A percentile compares a stretch with the other conserved stretches of the same genome.
Evolutionary conservation across 2,329 filamentous ascomycete species (phyloP).

Genomic region (Lachnellula arida): DNA sequence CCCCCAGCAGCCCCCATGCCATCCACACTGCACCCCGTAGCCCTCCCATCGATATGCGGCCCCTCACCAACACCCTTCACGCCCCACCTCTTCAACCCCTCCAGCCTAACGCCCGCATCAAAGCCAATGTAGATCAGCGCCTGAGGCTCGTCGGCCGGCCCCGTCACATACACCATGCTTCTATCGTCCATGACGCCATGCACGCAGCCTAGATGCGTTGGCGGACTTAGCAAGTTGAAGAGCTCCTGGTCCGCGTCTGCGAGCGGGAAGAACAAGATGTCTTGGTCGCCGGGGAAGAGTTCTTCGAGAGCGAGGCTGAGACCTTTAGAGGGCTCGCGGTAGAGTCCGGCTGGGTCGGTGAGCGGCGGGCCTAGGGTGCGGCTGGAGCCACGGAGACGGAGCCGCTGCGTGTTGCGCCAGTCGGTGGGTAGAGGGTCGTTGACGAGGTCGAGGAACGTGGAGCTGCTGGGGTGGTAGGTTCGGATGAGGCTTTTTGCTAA

Average conservation of each 20-base stretch:
- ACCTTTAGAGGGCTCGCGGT: conserved; percentile 12
- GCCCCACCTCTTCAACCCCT: conserved; percentile 26
- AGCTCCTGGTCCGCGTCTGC: conserved; percentile 25
- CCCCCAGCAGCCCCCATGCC: background rate
- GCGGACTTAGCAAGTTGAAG: conserved; percentile 38
- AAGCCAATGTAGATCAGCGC: conserved; percentile 41
- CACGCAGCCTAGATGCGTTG: conserved; percentile 33
- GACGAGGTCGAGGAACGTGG: conserved; percentile 56
- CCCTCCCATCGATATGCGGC: conserved; percentile 25
- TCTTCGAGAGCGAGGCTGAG: conserved; percentile 20
- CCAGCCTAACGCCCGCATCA: conserved; percentile 37
- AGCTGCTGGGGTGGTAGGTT: conserved; percentile 48
- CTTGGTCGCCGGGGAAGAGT: conserved; percentile 20
- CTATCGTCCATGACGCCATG: conserved; percentile 44
- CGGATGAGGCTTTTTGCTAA: conserved; percentile 50
- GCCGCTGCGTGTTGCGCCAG: conserved; percentile 31
- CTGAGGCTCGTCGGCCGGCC: conserved; percentile 22
- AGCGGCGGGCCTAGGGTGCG: conserved; percentile 35
- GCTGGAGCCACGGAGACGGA: conserved; percentile 48
- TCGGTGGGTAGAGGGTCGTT: conserved; percentile 41
- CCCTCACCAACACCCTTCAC: conserved; percentile 25
- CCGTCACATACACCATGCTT: conserved; percentile 42
- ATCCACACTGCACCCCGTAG: conserved; percentile 9
- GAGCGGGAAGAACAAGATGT: conserved; percentile 34
- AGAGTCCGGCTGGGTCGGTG: conserved; percentile 11